These are phyloP conservation scores for Tarenaya hassleriana DNA, from an alignment of 345 rosid species.

Conservation along the genomic window DNA sequence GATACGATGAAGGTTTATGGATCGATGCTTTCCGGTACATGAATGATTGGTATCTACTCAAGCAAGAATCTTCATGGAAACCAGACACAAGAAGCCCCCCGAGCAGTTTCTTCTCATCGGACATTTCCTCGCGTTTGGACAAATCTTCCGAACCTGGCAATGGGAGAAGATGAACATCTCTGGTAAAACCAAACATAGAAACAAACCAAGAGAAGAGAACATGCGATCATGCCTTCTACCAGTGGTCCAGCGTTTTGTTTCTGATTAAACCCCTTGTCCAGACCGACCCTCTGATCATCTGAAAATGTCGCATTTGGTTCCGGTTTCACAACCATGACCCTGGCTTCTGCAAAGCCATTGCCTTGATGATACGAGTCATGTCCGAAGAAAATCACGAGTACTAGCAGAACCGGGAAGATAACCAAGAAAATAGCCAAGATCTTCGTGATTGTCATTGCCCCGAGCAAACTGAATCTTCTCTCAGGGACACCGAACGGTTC, in stretches of 20 bases:
- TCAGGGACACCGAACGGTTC: slow-evolving; percentile 21
- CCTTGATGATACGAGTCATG: slow-evolving; percentile 32
- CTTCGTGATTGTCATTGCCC: slow-evolving; percentile 35
- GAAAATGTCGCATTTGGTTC: slow-evolving; percentile 24
- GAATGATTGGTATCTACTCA: slow-evolving; percentile 46
- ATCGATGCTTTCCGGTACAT: slow-evolving; percentile 45
- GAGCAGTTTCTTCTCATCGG: slow-evolving; percentile 30
- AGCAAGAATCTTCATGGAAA: slow-evolving; percentile 43
- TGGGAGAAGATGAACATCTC: slow-evolving; percentile 11
- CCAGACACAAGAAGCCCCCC: slow-evolving; percentile 54
- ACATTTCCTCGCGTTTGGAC: slow-evolving; percentile 18
- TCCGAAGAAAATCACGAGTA: slow-evolving; percentile 27
- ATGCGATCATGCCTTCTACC: background rate
- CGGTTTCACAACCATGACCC: slow-evolving; percentile 31
- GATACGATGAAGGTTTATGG: slow-evolving; percentile 48
- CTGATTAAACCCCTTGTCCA: slow-evolving; percentile 1
- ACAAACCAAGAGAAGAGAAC: background rate
- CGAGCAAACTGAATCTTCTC: slow-evolving; percentile 33
- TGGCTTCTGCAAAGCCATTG: slow-evolving; percentile 40
- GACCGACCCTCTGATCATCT: slow-evolving; percentile 8
- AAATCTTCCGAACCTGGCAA: slow-evolving; percentile 25
- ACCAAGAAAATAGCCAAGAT: slow-evolving; percentile 34
- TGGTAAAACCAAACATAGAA: background rate
- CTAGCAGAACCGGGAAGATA: slow-evolving; percentile 30
- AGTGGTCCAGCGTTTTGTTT: slow-evolving; percentile 16